Evolutionary conservation across 441 rosid species (phyloP).

Genomic region (Euphorbia schlechtendalii): DNA sequence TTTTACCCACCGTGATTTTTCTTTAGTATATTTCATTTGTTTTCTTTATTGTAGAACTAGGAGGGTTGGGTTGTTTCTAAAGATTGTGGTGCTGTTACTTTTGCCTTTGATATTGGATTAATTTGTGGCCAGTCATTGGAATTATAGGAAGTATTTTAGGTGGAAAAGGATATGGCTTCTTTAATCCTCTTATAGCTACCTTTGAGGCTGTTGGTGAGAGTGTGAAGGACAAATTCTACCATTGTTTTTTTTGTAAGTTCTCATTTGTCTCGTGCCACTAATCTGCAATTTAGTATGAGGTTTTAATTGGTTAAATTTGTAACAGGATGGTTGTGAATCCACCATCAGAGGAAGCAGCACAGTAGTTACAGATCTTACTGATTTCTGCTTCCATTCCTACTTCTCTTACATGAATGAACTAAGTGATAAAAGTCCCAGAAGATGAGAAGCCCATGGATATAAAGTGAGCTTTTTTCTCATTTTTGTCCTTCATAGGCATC

Average conservation of each 20-base stretch:
- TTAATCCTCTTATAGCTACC: conserved; percentile 66
- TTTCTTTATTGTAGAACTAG: conserved; percentile 41
- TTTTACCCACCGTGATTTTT: not conserved
- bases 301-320: not conserved
- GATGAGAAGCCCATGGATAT: conserved; percentile 56
- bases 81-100: conserved; percentile 43
- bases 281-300: not conserved
- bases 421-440: conserved; percentile 38
- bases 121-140: conserved; percentile 68
- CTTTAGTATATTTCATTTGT: not conserved
- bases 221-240: conserved; percentile 56
- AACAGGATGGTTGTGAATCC: conserved; percentile 64
- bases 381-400: conserved; percentile 87
- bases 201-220: conserved; percentile 67
- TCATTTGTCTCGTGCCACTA: no score
- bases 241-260: conserved; percentile 58
- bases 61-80: conserved; percentile 61
- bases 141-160: conserved; percentile 64
- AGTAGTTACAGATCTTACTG: conserved; percentile 59
- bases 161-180: conserved; percentile 64
- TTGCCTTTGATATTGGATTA: conserved; percentile 61
- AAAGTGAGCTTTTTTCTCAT: conserved; percentile 28
- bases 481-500: not conserved
- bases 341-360: conserved; percentile 62
- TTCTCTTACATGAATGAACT: conserved; percentile 87